These are phyloP conservation scores for Myxozyma nipponensis DNA, from an alignment of 805 yeast species.

Conservation along the genomic window DNA sequence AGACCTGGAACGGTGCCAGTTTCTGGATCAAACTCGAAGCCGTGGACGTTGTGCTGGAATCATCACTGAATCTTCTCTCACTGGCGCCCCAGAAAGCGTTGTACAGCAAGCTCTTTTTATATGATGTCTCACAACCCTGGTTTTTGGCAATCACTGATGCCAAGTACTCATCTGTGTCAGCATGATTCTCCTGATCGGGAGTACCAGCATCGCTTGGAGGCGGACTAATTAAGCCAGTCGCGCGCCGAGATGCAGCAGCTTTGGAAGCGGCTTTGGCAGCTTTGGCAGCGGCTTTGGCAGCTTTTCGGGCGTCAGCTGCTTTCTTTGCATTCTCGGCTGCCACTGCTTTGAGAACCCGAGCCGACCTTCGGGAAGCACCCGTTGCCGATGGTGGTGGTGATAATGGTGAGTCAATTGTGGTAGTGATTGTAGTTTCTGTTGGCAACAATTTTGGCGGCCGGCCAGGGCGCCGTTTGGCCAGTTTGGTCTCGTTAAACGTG, in stretches of 20 bases:
- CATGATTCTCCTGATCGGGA: not conserved
- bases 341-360: not conserved
- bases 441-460: not conserved
- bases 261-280: not conserved
- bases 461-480: not conserved
- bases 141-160: not conserved
- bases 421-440: not conserved
- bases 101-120: conserved; percentile 2
- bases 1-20: not conserved
- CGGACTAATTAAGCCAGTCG: conserved; percentile 1
- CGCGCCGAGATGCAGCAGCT: not conserved
- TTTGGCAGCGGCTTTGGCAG: not conserved
- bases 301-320: not conserved
- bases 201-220: not conserved
- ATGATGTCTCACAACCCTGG: not conserved
- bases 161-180: not conserved
- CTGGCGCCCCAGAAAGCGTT: conserved; percentile 19
- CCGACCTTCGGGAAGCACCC: no score
- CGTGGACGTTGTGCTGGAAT: not conserved
- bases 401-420: no score
- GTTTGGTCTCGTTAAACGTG: not conserved
- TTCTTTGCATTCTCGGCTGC: not conserved
- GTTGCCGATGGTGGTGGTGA: no score
- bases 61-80: not conserved
- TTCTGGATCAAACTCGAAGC: not conserved